Evolutionary conservation across 768 basidiomycete genomes (phyloP), one percentile per base, ranked within the genome.

Genomic region (Pholiota molesta): DNA sequence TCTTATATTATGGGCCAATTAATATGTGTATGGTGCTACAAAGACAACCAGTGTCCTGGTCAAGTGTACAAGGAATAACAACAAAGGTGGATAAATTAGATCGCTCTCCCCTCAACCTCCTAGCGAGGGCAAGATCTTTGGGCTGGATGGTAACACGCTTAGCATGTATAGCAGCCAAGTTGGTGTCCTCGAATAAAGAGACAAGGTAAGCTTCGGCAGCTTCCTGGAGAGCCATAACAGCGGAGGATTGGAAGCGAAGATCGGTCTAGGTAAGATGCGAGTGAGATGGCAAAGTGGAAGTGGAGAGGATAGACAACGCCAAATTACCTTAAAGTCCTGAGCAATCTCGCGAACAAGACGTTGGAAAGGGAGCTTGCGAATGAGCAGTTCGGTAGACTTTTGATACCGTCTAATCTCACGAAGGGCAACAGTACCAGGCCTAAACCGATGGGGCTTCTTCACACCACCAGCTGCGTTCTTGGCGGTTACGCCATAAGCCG

Each of bases 401-500:
- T 86, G 85, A 73, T 86, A 84, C 35, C 83, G 81, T 66, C 88
- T 77, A 68, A 90, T 90, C 77, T 91, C 88, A 78, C 88, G 86
- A 62, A 91, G 83, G 68, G 89, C 89, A 74, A 91, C 88, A 53
- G 88, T 90, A 74, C 89, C 89, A 60, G 89, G 89, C 75, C 87
- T 83, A 83, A 90, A 91, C 60, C 90, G 84, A 86, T 90, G 89
- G 66, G 89, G 89, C 78, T 90, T 90, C 86, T 91, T 91, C 74
- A 91, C 87, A 74, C 87, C 87, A 73, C 86, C 86, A 65, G 85
- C 74, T 52, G 82, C 76, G 60, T 76, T 78, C 81, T 81, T 61
- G 28, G 69, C 60, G 28, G 62, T 8, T 40, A 44, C 44, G 61
- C n/a, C 23, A 39, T 28, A 19, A 40, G 17, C 4, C 42, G 40